Base-by-base conservation (phyloP, 2,329 filamentous ascomycete species). In the Beauveria bassiana region DNA sequence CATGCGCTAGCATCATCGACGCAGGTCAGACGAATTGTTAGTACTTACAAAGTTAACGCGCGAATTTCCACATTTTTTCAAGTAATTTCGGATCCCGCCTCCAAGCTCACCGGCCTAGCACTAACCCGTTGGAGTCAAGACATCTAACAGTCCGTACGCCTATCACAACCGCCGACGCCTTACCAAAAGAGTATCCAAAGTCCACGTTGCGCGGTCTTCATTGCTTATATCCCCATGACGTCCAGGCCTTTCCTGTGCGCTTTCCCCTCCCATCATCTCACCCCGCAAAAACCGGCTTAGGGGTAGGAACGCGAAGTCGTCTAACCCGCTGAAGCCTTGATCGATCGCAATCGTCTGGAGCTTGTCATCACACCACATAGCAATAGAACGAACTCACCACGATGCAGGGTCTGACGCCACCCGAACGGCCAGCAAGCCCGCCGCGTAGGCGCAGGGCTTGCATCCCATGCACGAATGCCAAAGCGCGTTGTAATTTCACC, bases 401-500 rank as follows among this genome's bases (percentile, higher is more conserved):
- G 66, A 69, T 42, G 65, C 66, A 63, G 60, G 53, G 52, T 38
- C 57, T 61, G 18, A 63, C 62, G 26, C 62, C 62, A 16, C 62
- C 62, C 5, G 58, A 57, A 5, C 57, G 62, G 31, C 55, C 63
- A 24, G 20, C 64, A 18, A 73, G 71, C 51, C 71, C 70, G 5
- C 68, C 64, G 18, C 70, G 71, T 7, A 66, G 71, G 54, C 64
- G 67, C 26, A 67, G 71, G 55, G 70, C 71, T 10, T 73, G 71
- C 43, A 65, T 65, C n/a, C 63, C 67, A 42, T 73, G 71, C 60
- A 65, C 66, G 31, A 67, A 64, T 58, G 66, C 64, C 24, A 73
- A 70, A 59, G 66, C 69, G n/a, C 66, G 65, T 53, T 73, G 71
- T 43, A 62, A 67, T 61, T 73, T 73, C 46, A 66, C 62, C 53